Conservation (phyloP, 176 grass and related monocot species). For the maize (Zea mays) region Zm-B73-REFERENCE-NAM-5.0 NC_050096.1:235270001-235270500, state of each 20-base stretch:
- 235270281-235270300: neutral
- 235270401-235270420: constrained; percentile 89
- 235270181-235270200: neutral
- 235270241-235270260: neutral
- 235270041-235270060: neutral
- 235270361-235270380: neutral
- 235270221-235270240: neutral
- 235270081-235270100: neutral
- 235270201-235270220: neutral
- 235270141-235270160: constrained; percentile 22
- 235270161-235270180: neutral
- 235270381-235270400: constrained; percentile 98
- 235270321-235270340: neutral
- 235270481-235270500: constrained; percentile 63
- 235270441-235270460: constrained; percentile 85
- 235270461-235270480: constrained; percentile 78
- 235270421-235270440: constrained; percentile 97
- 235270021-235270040: constrained; percentile 20
- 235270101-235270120: neutral
- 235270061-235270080: neutral
- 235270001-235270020: constrained; percentile 5
- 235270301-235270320: constrained; percentile 6
- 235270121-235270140: neutral
- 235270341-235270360: constrained; percentile 7
- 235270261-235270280: constrained; percentile 24